Evolutionary conservation across 2,329 filamentous ascomycete genomes (phyloP).

Genomic region (Exserohilum turcica): DNA sequence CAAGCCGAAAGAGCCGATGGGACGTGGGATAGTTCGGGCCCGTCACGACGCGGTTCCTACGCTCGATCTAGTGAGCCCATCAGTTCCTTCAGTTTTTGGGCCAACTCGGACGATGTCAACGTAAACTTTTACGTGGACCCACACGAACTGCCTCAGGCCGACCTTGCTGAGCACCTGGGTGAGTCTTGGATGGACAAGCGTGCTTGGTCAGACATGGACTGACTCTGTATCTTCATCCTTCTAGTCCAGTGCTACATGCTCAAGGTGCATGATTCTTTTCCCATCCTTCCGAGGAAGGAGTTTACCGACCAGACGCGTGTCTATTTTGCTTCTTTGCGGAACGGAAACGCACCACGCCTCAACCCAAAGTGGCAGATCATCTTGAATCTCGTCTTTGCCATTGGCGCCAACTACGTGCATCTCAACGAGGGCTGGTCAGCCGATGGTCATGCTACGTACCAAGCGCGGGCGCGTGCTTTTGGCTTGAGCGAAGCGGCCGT

Average conservation of each 20-base stretch:
- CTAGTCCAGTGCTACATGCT: slow-evolving; percentile 44
- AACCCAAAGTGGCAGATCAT: slow-evolving; percentile 47
- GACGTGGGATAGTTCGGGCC: slow-evolving; percentile 4
- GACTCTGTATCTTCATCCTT: background rate
- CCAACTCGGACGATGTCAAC: slow-evolving; percentile 35
- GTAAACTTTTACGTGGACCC: slow-evolving; percentile 36
- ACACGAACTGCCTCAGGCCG: slow-evolving; percentile 40
- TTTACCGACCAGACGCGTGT: slow-evolving; percentile 44
- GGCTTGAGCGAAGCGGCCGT: slow-evolving; percentile 37
- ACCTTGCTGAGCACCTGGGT: slow-evolving; percentile 37
- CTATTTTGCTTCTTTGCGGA: slow-evolving; percentile 36
- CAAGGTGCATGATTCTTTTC: slow-evolving; percentile 48
- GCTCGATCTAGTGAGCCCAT: slow-evolving; percentile 32
- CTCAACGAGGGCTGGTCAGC: slow-evolving; percentile 33
- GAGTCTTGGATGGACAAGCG: background rate
- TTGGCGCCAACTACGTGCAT: slow-evolving; percentile 49
- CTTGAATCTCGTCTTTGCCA: slow-evolving; percentile 51
- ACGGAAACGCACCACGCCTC: slow-evolving; percentile 22
- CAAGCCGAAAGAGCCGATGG: slow-evolving; percentile 25
- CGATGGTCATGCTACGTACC: slow-evolving; percentile 48
- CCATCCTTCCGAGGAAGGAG: slow-evolving; percentile 41
- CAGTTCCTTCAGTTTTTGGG: slow-evolving; percentile 42
- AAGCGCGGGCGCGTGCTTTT: slow-evolving; percentile 45
- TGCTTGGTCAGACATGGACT: background rate
- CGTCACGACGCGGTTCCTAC: slow-evolving; percentile 14